A percentile compares a stretch with the other conserved stretches of the same genome.
These are phyloP conservation scores for Diaporthe aspalathi DNA, from an alignment of 2,329 filamentous ascomycete genomes.

Conservation along the genomic window DNA sequence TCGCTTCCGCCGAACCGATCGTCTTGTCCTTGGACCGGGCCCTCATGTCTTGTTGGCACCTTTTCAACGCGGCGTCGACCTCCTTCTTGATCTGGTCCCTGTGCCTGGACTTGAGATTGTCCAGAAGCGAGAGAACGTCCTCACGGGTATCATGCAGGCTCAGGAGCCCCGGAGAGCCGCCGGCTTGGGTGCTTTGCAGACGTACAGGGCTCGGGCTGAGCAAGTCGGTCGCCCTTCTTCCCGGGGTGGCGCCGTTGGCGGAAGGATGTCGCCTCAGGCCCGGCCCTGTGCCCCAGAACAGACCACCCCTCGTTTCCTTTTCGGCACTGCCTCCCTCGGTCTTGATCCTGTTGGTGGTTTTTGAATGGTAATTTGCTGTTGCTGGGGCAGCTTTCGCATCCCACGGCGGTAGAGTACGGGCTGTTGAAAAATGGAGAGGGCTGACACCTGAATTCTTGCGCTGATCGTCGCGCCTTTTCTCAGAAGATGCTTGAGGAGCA, in stretches of 20 bases:
- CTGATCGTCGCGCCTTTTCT: not conserved
- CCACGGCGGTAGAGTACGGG: not conserved
- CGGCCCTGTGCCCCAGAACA: not conserved
- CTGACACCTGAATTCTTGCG: no score
- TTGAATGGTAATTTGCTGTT: not conserved
- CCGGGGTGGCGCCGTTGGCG: not conserved
- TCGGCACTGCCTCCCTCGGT: not conserved
- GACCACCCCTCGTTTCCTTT: not conserved
- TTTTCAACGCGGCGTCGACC: not conserved
- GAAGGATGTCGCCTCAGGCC: not conserved
- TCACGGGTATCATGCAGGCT: not conserved
- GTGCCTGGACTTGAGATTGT: not conserved
- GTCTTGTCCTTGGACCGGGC: constrained; percentile 3
- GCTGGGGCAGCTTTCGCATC: not conserved
- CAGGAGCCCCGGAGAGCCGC: not conserved
- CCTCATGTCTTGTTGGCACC: constrained; percentile 2
- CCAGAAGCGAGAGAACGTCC: not conserved
- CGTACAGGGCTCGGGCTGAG: not conserved
- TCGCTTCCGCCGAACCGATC: not conserved
- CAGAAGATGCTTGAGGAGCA: not conserved
- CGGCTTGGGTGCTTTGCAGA: not conserved
- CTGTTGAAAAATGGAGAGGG: no score
- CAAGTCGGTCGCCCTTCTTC: not conserved
- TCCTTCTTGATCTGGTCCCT: not conserved
- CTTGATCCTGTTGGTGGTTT: not conserved